A percentile compares a stretch with the other conserved stretches of the same genome.
Evolutionary conservation across 441 rosid genomes (phyloP).

Genomic region (Arabidopsis hybrid): DNA sequence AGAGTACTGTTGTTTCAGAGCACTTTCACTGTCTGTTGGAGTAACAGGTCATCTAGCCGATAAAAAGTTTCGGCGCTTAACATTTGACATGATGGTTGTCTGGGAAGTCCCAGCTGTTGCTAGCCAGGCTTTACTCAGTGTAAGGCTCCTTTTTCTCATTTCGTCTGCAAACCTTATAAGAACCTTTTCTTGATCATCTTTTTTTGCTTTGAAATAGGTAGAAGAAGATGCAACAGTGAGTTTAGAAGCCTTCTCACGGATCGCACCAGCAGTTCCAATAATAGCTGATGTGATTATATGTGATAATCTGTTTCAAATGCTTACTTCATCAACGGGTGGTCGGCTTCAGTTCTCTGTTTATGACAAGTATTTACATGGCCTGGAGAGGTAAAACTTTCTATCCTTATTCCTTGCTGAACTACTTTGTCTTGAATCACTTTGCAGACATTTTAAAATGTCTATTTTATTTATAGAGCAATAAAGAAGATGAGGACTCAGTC

Average conservation of each 20-base stretch:
- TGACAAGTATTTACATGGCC: slow-evolving; percentile 82
- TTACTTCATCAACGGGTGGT: slow-evolving; percentile 61
- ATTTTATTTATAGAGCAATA: slow-evolving; percentile 58
- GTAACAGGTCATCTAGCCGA: slow-evolving; percentile 74
- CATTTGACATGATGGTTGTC: slow-evolving; percentile 95
- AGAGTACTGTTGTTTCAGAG: slow-evolving; percentile 91
- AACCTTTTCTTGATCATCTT: background rate
- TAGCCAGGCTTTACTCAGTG: slow-evolving; percentile 63
- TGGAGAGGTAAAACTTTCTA: slow-evolving; percentile 65
- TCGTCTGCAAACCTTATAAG: slow-evolving; percentile 11
- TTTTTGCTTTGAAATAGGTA: slow-evolving; percentile 47
- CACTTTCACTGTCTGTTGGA: slow-evolving; percentile 74
- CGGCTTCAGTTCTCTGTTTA: slow-evolving; percentile 78
- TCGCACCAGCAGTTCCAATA: slow-evolving; percentile 86
- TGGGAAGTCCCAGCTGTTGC: slow-evolving; percentile 90
- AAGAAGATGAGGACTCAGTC: slow-evolving; percentile 86
- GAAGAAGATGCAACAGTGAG: slow-evolving; percentile 83
- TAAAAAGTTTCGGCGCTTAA: slow-evolving; percentile 77
- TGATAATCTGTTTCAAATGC: slow-evolving; percentile 82
- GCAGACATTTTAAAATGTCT: background rate
- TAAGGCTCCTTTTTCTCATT: slow-evolving; percentile 43
- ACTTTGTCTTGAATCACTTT: slow-evolving; percentile 1
- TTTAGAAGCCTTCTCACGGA: slow-evolving; percentile 82
- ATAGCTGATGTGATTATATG: slow-evolving; percentile 80
- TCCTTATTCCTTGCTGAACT: background rate